These are phyloP conservation scores for Aureobasidium pullulans DNA, from an alignment of 2,329 filamentous ascomycete genomes.

Conservation along the genomic window DNA sequence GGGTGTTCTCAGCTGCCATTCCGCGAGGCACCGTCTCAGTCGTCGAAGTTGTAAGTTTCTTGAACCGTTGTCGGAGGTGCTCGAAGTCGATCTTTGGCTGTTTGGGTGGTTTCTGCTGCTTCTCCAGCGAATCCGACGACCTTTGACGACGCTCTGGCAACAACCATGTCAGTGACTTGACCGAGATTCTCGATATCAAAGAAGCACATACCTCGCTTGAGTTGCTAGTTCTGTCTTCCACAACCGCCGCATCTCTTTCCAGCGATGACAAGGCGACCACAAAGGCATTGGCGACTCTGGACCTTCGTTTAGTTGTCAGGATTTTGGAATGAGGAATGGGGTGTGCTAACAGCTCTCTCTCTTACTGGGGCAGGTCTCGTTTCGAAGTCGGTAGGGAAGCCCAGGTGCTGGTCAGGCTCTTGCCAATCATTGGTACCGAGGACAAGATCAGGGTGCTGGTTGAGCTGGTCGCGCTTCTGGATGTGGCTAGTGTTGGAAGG, in stretches of 20 bases:
- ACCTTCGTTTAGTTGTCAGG: too few relatives aligned
- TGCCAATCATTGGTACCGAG: too few relatives aligned
- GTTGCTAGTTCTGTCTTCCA: too few relatives aligned
- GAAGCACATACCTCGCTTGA: constrained; percentile 12
- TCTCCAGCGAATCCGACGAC: not conserved
- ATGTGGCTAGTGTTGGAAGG: constrained; percentile 1
- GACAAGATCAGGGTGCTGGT: constrained; percentile 22
- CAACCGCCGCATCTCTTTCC: too few relatives aligned
- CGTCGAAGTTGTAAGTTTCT: not conserved
- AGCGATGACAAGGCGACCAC: too few relatives aligned
- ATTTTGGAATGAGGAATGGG: too few relatives aligned
- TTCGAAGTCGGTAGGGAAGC: not conserved
- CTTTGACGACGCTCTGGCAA: constrained; percentile 12
- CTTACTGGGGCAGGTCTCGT: too few relatives aligned
- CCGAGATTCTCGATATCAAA: too few relatives aligned
- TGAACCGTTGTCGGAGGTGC: not conserved
- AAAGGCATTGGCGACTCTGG: too few relatives aligned
- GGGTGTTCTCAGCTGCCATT: not conserved
- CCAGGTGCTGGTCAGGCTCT: too few relatives aligned
- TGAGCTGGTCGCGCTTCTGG: not conserved
- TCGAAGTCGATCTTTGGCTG: not conserved
- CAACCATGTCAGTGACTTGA: too few relatives aligned
- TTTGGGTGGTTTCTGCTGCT: constrained; percentile 6
- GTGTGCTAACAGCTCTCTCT: too few relatives aligned
- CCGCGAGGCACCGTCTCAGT: constrained; percentile 7